Base-by-base conservation (phyloP, 352 stramenopile species). In the Pythium rishiriense region DNA sequence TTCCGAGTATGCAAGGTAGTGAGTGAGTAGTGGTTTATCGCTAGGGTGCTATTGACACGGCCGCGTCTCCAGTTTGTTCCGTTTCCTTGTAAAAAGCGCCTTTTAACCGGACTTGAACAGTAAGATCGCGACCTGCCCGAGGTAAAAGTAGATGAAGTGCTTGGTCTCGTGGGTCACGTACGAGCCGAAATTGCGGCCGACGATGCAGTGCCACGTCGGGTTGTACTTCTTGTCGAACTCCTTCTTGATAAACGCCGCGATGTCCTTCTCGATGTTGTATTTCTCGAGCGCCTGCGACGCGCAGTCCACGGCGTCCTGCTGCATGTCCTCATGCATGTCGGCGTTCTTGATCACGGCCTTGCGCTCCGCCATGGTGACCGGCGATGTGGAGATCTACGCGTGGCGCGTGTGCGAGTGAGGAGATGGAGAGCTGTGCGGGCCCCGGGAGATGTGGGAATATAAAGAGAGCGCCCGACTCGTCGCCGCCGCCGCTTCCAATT, bases 311-410 rank as follows among this genome's bases (percentile, higher is more conserved):
- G 97, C 97, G 78, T 99, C 97, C 85, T 99, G 97, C 79, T 99
- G 97, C 97, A 99, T 99, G 73, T 98, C 94, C 75, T 99, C 97
- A 39, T 97, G 95, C 97, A 99, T 99, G 79, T 99, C 97, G 46
- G 97, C 97, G 85, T 99, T 99, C 83, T 99, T 99, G 75, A 99
- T 99, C 46, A 99, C 97, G n/a, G 97, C 97, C 84, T 99, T 98
- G 83, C 95, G 85, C 87, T 97, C 90, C 70, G 88, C 87, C 87
- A 96, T 96, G 58, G 62, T 74, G 59, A 25, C 19, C 21, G 33
- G 15, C 24, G 56, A 8, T 52, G 6, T 52, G 15, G 51, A 35
- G 31, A 41, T 41, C 6, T 41, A 17, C 35, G 31, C 48, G 14
- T 61, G 35, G 22, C 28, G 39, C 15, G 41, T 52, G 17, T 22